These are phyloP conservation scores for Posidonia australis DNA, from an alignment of 106 monocot genomes.

Conservation along the genomic window DNA sequence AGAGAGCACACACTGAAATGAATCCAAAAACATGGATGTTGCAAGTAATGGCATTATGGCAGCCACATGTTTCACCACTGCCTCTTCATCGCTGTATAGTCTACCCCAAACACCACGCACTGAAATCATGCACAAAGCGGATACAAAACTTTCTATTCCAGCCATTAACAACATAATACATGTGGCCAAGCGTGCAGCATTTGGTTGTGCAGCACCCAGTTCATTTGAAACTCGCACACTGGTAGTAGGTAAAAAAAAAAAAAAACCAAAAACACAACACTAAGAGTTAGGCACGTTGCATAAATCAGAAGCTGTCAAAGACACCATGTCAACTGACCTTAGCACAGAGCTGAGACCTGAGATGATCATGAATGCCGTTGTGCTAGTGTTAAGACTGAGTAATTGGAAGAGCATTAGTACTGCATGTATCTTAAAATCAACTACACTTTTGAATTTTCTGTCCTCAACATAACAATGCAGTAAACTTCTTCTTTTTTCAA, in stretches of 20 bases:
- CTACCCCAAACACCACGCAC: conserved; percentile 34
- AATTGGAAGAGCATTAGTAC: background rate
- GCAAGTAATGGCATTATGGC: conserved; percentile 48
- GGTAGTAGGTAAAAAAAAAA: conserved; percentile 2
- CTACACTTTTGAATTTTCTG: too few species aligned
- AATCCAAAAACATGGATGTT: conserved; percentile 31
- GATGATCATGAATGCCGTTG: background rate
- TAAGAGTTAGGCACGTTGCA: conserved; percentile 4
- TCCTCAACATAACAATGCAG: too few species aligned
- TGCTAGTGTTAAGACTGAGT: background rate
- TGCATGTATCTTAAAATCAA: too few species aligned
- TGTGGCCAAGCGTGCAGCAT: conserved; percentile 37
- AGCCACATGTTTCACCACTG: conserved; percentile 47
- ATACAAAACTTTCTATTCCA: conserved; percentile 18
- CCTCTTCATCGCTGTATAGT: conserved; percentile 48
- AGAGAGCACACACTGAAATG: conserved; percentile 47
- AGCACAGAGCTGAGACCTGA: background rate
- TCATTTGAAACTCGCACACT: conserved; percentile 67
- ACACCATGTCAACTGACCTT: conserved; percentile 1
- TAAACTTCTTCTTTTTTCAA: background rate
- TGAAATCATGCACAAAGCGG: conserved; percentile 21
- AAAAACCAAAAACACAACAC: too few species aligned
- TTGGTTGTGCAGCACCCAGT: conserved; percentile 45
- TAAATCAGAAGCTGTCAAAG: background rate
- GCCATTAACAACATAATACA: conserved; percentile 27